Percentiles rank a stretch among this genome's conserved stretches.
These are phyloP conservation scores for Lathyrus oleraceus DNA, from an alignment of 306 rosid genomes.

Conservation along the genomic window DNA sequence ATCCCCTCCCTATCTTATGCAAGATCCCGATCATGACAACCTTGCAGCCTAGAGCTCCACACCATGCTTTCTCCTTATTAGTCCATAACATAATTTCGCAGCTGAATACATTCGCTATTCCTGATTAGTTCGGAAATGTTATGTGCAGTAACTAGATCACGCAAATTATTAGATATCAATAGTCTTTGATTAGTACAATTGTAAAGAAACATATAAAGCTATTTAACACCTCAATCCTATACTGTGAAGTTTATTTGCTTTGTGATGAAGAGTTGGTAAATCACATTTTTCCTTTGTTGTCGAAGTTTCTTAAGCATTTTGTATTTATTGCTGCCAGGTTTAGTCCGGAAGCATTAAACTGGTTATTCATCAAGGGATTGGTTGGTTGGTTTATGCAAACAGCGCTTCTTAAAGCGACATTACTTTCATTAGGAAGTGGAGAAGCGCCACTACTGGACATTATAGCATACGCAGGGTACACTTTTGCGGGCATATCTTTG, in stretches of 20 bases:
- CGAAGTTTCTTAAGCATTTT: conserved; percentile 18
- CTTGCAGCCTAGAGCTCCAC: background rate
- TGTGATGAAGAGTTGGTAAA: conserved; percentile 23
- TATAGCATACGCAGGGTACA: conserved; percentile 79
- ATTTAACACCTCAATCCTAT: background rate
- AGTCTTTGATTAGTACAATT: background rate
- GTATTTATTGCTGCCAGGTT: conserved; percentile 59
- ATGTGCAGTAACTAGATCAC: background rate
- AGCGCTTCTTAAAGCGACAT: conserved; percentile 56
- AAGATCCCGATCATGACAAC: too few relatives aligned
- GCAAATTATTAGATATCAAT: background rate
- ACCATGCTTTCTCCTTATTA: background rate
- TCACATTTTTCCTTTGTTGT: background rate
- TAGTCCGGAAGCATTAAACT: conserved; percentile 87
- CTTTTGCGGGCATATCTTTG: conserved; percentile 78
- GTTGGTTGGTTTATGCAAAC: conserved; percentile 92
- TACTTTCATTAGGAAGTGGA: conserved; percentile 73
- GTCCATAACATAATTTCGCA: background rate
- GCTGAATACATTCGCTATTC: conserved; percentile 5
- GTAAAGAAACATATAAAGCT: background rate
- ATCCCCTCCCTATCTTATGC: too few relatives aligned
- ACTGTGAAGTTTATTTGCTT: background rate
- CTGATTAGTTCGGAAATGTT: conserved; percentile 5
- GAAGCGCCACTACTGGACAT: conserved; percentile 86
- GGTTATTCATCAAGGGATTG: conserved; percentile 87